phyloP scores from a whole-genome alignment of 2,329 filamentous ascomycete species.

The Calonectria hawksworthii region DNA sequence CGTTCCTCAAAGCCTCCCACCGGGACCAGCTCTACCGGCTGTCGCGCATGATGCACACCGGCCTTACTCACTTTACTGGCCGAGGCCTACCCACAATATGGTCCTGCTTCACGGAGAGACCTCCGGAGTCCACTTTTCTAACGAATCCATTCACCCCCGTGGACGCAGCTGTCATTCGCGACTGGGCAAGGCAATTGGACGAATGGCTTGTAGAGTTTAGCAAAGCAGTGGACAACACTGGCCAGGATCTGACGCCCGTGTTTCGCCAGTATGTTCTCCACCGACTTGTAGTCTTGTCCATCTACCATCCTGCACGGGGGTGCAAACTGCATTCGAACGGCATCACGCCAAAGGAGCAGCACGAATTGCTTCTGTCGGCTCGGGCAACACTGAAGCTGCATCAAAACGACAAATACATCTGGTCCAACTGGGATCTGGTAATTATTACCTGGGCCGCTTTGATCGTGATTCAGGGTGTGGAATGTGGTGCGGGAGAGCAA shows the following conservation, averaged over 20 bases:
- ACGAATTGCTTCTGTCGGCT: constrained; percentile 18
- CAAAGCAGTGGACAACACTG: neutral
- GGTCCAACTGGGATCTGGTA: constrained; percentile 22
- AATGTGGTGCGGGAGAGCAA: constrained; percentile 4
- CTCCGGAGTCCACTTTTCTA: neutral
- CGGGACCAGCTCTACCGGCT: constrained; percentile 58
- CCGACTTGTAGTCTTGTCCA: constrained; percentile 11
- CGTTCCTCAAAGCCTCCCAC: constrained; percentile 52
- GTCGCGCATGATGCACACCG: constrained; percentile 61
- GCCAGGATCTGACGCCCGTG: neutral
- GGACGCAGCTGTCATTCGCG: constrained; percentile 20
- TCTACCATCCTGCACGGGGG: constrained; percentile 18
- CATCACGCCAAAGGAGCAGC: constrained; percentile 20
- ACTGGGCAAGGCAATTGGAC: constrained; percentile 20
- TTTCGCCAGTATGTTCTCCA: constrained; percentile 23
- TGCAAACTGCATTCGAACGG: constrained; percentile 15
- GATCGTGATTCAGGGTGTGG: constrained; percentile 21
- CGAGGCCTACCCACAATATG: constrained; percentile 58
- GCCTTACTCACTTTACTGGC: constrained; percentile 58
- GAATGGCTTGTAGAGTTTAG: constrained; percentile 25
- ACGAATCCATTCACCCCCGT: constrained; percentile 4
- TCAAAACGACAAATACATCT: constrained; percentile 14
- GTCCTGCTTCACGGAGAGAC: constrained; percentile 50
- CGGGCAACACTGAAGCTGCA: constrained; percentile 19
- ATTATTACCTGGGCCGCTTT: constrained; percentile 23